These are phyloP conservation scores for Cubamyces sp. DNA, from an alignment of 768 basidiomycete genomes.

Conservation along the genomic window DNA sequence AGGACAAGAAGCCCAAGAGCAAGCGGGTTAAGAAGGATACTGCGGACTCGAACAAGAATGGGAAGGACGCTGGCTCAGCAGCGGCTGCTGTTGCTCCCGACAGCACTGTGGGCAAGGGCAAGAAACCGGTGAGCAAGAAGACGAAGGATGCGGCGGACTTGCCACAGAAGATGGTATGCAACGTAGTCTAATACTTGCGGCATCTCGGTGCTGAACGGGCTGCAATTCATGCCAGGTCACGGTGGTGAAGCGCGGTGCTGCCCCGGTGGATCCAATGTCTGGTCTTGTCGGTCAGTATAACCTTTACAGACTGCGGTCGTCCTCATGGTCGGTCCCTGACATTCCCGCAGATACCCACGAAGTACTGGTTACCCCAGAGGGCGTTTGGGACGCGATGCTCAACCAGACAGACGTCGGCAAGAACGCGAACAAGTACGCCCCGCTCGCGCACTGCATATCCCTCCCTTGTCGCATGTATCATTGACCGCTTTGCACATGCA, in stretches of 20 bases:
- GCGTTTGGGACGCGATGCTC: conserved; percentile 63
- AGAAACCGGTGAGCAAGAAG: conserved; percentile 18
- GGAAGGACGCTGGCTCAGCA: conserved; percentile 24
- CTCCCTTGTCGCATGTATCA: neutral
- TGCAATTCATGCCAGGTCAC: conserved; percentile 39
- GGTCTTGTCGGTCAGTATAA: conserved; percentile 47
- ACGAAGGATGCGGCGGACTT: conserved; percentile 22
- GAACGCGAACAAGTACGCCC: conserved; percentile 52
- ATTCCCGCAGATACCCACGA: conserved; percentile 50
- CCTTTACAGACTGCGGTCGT: neutral
- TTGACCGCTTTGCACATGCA: conserved; percentile 23
- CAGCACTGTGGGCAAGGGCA: neutral
- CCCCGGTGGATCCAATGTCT: conserved; percentile 56
- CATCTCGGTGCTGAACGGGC: neutral
- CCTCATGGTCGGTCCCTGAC: neutral
- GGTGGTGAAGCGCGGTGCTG: conserved; percentile 56
- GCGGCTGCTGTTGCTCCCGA: conserved; percentile 22
- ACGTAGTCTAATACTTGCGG: neutral
- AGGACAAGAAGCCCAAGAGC: conserved; percentile 12
- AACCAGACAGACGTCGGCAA: conserved; percentile 61
- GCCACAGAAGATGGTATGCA: conserved; percentile 52
- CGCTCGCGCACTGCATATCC: neutral
- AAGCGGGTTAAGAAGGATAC: conserved; percentile 25
- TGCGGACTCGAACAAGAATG: conserved; percentile 20
- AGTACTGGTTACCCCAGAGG: conserved; percentile 47